Base-by-base conservation (phyloP, 2,329 filamentous ascomycete species). In the Cladosporium sp. region DNA sequence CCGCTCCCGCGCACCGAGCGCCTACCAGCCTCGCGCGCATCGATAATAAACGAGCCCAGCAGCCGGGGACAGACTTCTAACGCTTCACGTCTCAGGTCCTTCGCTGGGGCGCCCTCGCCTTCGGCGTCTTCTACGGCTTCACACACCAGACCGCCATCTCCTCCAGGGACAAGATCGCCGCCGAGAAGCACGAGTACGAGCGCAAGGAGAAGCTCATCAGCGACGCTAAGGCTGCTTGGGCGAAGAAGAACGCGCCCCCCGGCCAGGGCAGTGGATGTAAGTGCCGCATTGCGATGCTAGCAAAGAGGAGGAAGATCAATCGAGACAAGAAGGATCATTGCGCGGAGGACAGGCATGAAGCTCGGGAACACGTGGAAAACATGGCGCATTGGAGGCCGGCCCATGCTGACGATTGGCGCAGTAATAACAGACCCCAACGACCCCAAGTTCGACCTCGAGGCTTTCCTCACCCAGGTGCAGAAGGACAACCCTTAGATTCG, bases 41-140 rank as follows among this genome's bases (percentile, higher is more conserved):
- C 11, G 8, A 9, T 22, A 43, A 35, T 22, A 14, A 9, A 43
- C 32, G 31, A 16, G 46, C 19, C 14, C 31, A 11, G 18, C 13
- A 31, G 8, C 40, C 28, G 16, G 40, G 18, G 32, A 19, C 28
- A 43, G n/a, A 22, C 16, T 43, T 16, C 18, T 50, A 44, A 37
- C 13, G 18, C n/a, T 35, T 16, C 11, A 32, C 22, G 28, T 38
- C 32, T 53, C 73, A 98, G 93, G 92, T 98, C 74, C 83, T 97
- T 74, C 91, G 93, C 76, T 98, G 92, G 82, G 92, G 90, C 69
- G 91, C 91, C 70, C 87, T 98, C 63, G 87, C 85, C 68, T 79
- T 89, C 68, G 93, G 93, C 71, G 77, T 97, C 70, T 85, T 95
- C 77, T 98, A 98, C 79, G 93, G 93, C 72, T 84, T 95, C 78